Conservation (phyloP, 192 early-diverging fungal genomes). For the Kappamyces sp. region DNA sequence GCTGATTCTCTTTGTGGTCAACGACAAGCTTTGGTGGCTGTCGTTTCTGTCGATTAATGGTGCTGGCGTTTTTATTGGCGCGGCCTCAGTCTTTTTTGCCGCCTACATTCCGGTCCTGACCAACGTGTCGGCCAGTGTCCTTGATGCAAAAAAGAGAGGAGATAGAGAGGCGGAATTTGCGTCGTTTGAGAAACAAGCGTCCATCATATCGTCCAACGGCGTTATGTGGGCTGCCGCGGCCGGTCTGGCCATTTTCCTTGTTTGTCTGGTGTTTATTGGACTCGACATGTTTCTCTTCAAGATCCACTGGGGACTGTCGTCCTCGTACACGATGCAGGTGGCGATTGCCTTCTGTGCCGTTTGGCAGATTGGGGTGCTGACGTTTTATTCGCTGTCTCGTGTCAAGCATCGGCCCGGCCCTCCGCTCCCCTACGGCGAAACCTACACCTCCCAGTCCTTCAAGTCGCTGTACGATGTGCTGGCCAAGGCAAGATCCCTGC, state of each 20-base stretch:
- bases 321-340: constrained; percentile 3
- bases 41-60: constrained; percentile 3
- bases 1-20: not conserved
- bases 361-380: constrained; percentile 3
- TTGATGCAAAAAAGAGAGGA: too few relatives aligned
- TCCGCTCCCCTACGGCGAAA: constrained; percentile 16
- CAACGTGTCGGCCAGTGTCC: too few relatives aligned
- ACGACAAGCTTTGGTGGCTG: not conserved
- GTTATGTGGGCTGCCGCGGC: constrained; percentile 19
- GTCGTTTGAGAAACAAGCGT: too few relatives aligned
- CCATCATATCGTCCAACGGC: constrained; percentile 15
- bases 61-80: constrained; percentile 13
- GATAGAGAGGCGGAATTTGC: too few relatives aligned
- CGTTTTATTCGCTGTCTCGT: constrained; percentile 42
- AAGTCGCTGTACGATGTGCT: constrained; percentile 34
- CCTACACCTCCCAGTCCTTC: constrained; percentile 3
- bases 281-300: not conserved
- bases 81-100: constrained; percentile 18
- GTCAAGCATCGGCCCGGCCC: constrained; percentile 25
- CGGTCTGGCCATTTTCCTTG: constrained; percentile 19
- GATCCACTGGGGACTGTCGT: not conserved
- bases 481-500: constrained; percentile 36
- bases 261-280: constrained; percentile 3
- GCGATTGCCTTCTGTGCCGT: constrained; percentile 15
- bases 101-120: constrained; percentile 16